phyloP scores from a whole-genome alignment of 176 grass and related monocot genomes.

The Chloris gayana region DNA sequence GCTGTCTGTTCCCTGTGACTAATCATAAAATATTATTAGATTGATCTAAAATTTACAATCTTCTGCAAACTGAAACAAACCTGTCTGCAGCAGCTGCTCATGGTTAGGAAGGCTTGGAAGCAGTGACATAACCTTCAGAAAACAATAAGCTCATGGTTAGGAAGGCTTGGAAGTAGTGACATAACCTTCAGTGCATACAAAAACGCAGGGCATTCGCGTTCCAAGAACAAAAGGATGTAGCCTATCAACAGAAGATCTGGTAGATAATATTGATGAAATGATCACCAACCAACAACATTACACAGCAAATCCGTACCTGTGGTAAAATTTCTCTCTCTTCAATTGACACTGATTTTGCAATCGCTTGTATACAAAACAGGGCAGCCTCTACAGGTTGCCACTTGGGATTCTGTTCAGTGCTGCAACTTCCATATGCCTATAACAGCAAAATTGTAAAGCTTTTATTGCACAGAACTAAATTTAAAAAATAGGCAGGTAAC shows the following conservation, averaged over 20 bases:
- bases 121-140: slow-evolving; percentile 75
- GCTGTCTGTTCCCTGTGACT: neutral
- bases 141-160: slow-evolving; percentile 52
- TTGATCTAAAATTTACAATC: too few species aligned
- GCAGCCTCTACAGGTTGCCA: slow-evolving; percentile 96
- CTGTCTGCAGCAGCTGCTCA: slow-evolving; percentile 80
- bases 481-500: neutral
- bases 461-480: slow-evolving; percentile 6
- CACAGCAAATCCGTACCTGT: slow-evolving; percentile 53
- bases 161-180: slow-evolving; percentile 81
- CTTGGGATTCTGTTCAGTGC: slow-evolving; percentile 54
- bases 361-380: slow-evolving; percentile 91
- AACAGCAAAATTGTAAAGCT: slow-evolving; percentile 34
- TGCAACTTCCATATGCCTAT: slow-evolving; percentile 71
- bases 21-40: slow-evolving; percentile 13
- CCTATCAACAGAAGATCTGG: slow-evolving; percentile 2
- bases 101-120: slow-evolving; percentile 84
- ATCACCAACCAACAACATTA: slow-evolving; percentile 6
- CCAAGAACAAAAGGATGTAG: neutral
- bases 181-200: slow-evolving; percentile 36
- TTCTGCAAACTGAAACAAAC: slow-evolving; percentile 49
- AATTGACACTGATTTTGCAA: slow-evolving; percentile 77
- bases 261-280: slow-evolving; percentile 3
- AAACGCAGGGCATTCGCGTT: neutral
- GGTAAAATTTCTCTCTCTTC: slow-evolving; percentile 87